Percentiles rank a stretch among this genome's conserved stretches.
Conservation (phyloP, 1,284 basidiomycete species). For the Rhodotorula glutinis region DNA sequence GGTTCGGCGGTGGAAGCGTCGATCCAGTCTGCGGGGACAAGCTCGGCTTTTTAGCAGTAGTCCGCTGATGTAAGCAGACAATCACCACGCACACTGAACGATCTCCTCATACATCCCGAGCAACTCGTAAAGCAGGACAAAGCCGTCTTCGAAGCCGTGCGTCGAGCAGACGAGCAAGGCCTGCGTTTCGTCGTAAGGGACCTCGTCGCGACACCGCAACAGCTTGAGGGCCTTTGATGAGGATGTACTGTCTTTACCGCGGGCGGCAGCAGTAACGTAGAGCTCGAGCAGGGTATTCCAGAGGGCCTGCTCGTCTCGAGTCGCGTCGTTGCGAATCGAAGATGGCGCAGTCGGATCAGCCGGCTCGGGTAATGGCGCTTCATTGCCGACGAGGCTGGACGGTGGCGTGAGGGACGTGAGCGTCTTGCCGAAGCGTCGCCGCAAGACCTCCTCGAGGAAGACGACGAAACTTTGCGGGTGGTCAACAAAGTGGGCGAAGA, state of each 20-base stretch:
- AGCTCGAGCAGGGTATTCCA: slow-evolving; percentile 97
- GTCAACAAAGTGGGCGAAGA: slow-evolving; percentile 93
- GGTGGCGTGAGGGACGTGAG: slow-evolving; percentile 53
- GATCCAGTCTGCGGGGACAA: slow-evolving; percentile 28
- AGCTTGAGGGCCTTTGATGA: slow-evolving; percentile 64
- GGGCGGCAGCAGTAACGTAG: slow-evolving; percentile 59
- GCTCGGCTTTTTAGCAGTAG: too few species aligned
- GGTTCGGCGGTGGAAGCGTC: slow-evolving; percentile 18
- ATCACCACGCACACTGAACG: slow-evolving; percentile 59
- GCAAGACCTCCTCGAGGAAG: slow-evolving; percentile 85
- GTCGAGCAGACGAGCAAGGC: slow-evolving; percentile 90
- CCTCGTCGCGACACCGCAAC: slow-evolving; percentile 52
- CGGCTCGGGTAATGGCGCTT: slow-evolving; percentile 23
- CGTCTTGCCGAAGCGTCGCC: slow-evolving; percentile 73
- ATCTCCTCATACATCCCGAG: slow-evolving; percentile 96
- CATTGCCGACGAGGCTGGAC: neutral
- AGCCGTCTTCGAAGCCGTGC: slow-evolving; percentile 71
- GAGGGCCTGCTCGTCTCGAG: slow-evolving; percentile 73
- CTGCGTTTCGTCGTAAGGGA: slow-evolving; percentile 86
- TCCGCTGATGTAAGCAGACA: slow-evolving; percentile 65
- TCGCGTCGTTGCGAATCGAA: slow-evolving; percentile 58
- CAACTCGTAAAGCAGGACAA: slow-evolving; percentile 86
- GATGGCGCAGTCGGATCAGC: slow-evolving; percentile 52
- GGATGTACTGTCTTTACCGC: slow-evolving; percentile 41
- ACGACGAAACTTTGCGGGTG: slow-evolving; percentile 76